A percentile compares a stretch with the other conserved stretches of the same genome.
phyloP scores from a whole-genome alignment of 768 basidiomycete genomes.

The Boletus subcaerulescens region DNA sequence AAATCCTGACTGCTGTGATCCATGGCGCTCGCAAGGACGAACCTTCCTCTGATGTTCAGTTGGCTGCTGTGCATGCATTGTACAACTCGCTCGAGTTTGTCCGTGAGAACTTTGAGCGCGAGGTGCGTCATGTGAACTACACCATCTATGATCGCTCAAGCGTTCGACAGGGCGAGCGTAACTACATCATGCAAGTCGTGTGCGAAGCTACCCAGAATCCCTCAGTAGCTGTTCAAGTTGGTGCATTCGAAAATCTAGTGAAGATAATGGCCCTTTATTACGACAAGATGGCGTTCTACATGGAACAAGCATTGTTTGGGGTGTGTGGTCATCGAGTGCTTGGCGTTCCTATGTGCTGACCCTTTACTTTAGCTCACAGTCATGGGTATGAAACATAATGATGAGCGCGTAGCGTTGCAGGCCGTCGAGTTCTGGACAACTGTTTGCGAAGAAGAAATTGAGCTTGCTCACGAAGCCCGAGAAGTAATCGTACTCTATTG shows the following conservation, averaged over 20 bases:
- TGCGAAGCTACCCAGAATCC: conserved; percentile 95
- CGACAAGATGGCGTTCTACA: conserved; percentile 98
- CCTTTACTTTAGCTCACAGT: conserved; percentile 72
- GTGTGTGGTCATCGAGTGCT: conserved; percentile 46
- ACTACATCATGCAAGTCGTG: conserved; percentile 99
- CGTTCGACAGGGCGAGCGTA: conserved; percentile 81
- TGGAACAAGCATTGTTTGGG: conserved; percentile 98
- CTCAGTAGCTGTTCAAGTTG: conserved; percentile 83
- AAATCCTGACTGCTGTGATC: conserved; percentile 97
- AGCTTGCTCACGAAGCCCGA: conserved; percentile 85
- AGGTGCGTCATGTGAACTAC: conserved; percentile 52
- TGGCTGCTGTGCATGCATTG: conserved; percentile 88
- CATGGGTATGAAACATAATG: conserved; percentile 92
- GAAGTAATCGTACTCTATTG: conserved; percentile 53
- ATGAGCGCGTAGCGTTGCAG: conserved; percentile 90
- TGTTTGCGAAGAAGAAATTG: conserved; percentile 96
- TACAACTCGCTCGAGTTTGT: conserved; percentile 97
- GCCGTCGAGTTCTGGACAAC: conserved; percentile 99
- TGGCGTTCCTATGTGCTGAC: conserved; percentile 12
- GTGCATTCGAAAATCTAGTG: conserved; percentile 92
- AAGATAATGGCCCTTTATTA: conserved; percentile 98
- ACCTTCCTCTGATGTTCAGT: conserved; percentile 83
- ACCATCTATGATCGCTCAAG: not conserved
- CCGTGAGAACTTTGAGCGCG: conserved; percentile 95
- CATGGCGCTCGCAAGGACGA: conserved; percentile 98